Percentiles rank a stretch among this genome's conserved stretches.
phyloP scores from a whole-genome alignment of 345 rosid species.

The Lenwebbia sp. region DNA sequence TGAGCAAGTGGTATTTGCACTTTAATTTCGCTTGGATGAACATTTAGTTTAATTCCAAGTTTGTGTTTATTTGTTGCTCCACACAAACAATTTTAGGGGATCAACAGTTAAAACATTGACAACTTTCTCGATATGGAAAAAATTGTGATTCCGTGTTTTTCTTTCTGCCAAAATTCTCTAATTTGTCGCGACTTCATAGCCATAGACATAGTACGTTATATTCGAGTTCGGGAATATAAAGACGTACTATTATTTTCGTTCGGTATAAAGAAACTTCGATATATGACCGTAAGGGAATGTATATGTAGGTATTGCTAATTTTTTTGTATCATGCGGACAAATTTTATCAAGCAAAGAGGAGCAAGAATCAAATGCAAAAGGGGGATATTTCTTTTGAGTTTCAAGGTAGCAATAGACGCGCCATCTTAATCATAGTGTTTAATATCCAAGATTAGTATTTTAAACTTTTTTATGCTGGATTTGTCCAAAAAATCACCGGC shows the following conservation, averaged over 20 bases:
- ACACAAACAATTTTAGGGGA: not conserved
- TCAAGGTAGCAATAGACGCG: not conserved
- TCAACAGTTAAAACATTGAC: not conserved
- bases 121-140: not conserved
- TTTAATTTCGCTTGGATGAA: not conserved
- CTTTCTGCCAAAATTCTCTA: not conserved
- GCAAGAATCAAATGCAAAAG: not conserved
- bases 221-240: not conserved
- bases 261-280: not conserved
- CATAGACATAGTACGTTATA: not conserved
- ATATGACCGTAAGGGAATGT: not conserved
- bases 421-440: not conserved
- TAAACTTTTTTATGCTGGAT: not conserved
- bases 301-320: not conserved
- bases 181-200: not conserved
- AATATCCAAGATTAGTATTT: not conserved
- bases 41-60: not conserved
- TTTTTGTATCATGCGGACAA: not conserved
- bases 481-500: not conserved
- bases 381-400: not conserved
- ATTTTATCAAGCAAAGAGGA: not conserved
- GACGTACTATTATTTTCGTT: not conserved
- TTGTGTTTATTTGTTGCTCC: not conserved
- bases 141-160: not conserved
- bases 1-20: not conserved